A percentile compares a stretch with the other conserved stretches of the same genome.
These are phyloP conservation scores for Triticum turgidum DNA, from an alignment of 176 grass and related monocot species.

Conservation along the genomic window DNA sequence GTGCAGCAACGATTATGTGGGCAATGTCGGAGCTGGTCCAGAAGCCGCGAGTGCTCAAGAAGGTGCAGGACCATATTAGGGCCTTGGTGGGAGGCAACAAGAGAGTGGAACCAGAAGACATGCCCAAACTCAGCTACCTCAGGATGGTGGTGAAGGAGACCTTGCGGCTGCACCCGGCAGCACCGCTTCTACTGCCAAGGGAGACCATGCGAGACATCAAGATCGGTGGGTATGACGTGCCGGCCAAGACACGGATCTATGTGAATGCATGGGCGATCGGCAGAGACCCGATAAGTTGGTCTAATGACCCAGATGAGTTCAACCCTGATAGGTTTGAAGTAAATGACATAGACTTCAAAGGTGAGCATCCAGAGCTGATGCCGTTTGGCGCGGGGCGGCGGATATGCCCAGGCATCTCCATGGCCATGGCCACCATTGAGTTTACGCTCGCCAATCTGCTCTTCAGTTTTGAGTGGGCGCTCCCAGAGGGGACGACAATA, in stretches of 20 bases:
- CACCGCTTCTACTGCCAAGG: not conserved
- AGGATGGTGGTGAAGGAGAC: not conserved
- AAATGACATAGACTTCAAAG: not conserved
- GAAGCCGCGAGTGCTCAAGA: not conserved
- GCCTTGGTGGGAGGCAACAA: not conserved
- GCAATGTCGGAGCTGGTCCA: not conserved
- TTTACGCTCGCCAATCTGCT: not conserved
- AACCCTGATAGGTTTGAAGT: not conserved
- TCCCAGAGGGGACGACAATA: not conserved
- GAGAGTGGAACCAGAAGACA: not conserved
- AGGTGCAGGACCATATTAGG: not conserved
- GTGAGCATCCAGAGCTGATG: not conserved
- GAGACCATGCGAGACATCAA: not conserved
- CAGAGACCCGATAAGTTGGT: not conserved
- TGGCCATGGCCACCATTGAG: not conserved
- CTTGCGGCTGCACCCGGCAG: not conserved
- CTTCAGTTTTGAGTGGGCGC: not conserved
- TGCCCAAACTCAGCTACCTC: not conserved
- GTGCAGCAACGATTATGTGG: not conserved
- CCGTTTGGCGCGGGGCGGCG: not conserved
- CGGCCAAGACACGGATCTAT: not conserved
- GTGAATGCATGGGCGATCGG: not conserved
- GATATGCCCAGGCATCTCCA: not conserved
- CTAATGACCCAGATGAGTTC: not conserved
- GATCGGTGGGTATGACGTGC: not conserved